Base-by-base conservation (phyloP, 208 protist species). In the Porcisia hertigi region DNA sequence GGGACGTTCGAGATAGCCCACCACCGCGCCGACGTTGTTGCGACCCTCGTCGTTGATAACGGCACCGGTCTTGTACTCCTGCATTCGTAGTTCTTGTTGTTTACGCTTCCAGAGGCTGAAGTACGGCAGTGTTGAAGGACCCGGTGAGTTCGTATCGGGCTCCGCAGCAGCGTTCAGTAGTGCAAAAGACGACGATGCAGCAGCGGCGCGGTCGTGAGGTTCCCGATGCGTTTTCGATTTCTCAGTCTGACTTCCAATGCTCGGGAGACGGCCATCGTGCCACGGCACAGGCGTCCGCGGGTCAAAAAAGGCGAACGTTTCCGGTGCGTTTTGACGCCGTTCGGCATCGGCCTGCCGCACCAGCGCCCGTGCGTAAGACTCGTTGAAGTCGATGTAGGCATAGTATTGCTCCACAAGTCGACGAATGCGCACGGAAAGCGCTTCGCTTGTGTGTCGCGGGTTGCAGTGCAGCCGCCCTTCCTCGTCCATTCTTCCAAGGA, bases 361-460 rank as follows among this genome's bases (percentile, higher is more conserved):
- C 34, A 71, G 54, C 16, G 86, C 81, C 7, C 76, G 85, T 45
- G 84, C 82, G 69, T 86, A 73, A 20, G 73, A 71, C 45, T 86
- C 81, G 53, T 83, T 58, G 62, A 83, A 85, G 63, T 73, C 75
- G 75, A 92, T 89, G 75, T 88, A 92, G 43, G 73, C 81, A 66
- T 90, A 85, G 70, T 93, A 92, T 65, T 86, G 86, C n/a, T 69
- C 59, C 1, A 91, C 83, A 76, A 92, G 90, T 53, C 86, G 76
- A 14, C 76, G 60, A 36, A 93, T 41, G 20, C 76, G 83, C 43
- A 90, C 81, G 6, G 81, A 52, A 58, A 92, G 77, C 43, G 82
- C 79, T 64, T 55, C 41, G 23, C 52, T 57, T 0, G 70, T 78
- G 18, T 55, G 67, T 9, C 80, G 77, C 36, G 76, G 59, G 69